Evolutionary conservation across 306 rosid genomes (phyloP).

Genomic region (Hippophae gyantsensis): DNA sequence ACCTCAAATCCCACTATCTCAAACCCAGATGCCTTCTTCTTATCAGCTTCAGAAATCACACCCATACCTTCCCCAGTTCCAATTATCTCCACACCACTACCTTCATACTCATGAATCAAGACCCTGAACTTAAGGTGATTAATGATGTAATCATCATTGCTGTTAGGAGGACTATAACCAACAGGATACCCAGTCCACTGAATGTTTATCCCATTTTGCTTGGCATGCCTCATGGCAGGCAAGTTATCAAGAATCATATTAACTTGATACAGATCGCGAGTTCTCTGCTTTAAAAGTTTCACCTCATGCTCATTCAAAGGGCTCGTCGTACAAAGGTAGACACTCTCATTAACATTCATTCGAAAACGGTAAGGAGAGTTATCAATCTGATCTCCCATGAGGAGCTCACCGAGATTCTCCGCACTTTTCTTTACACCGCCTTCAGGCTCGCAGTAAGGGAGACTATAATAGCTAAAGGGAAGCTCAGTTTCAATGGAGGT

Average conservation of each 20-base stretch:
- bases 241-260: constrained; percentile 92
- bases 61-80: constrained; percentile 94
- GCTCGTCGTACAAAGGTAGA: constrained; percentile 59
- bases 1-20: constrained; percentile 97
- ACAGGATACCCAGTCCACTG: constrained; percentile 98
- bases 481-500: constrained; percentile 95
- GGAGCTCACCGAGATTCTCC: constrained; percentile 89
- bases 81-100: constrained; percentile 62
- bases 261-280: constrained; percentile 88
- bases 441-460: constrained; percentile 63
- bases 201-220: constrained; percentile 62
- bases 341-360: constrained; percentile 65
- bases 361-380: constrained; percentile 67
- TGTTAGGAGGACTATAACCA: constrained; percentile 57
- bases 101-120: constrained; percentile 86
- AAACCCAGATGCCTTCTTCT: constrained; percentile 70
- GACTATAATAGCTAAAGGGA: constrained; percentile 81
- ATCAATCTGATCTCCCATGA: constrained; percentile 89
- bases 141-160: constrained; percentile 66
- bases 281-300: constrained; percentile 73
- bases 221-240: constrained; percentile 78
- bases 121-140: constrained; percentile 82
- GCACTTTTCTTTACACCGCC: constrained; percentile 74
- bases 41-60: constrained; percentile 61
- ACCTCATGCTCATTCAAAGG: constrained; percentile 60